Evolutionary conservation across 306 rosid species (phyloP).

Genomic region (Cucurbita argyrosperma): DNA sequence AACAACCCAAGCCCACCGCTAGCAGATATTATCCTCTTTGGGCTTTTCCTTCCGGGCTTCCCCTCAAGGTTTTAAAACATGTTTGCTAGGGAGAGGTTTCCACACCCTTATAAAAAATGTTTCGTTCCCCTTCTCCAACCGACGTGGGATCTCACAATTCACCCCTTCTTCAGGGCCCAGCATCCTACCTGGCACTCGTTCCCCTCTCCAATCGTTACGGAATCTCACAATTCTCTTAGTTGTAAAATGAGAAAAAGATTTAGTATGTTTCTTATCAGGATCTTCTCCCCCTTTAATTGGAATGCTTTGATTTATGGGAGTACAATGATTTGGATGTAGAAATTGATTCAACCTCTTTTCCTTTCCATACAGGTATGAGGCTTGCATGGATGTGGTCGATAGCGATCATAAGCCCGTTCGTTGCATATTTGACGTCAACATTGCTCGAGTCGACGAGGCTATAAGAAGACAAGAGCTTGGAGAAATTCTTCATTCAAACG

Average conservation of each 20-base stretch:
- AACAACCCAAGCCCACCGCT: no score
- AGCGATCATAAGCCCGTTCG: slow-evolving; percentile 99
- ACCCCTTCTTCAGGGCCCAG: no score
- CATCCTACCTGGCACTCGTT: no score
- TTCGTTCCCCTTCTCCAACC: no score
- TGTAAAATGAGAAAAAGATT: background rate
- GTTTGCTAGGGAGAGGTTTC: no score
- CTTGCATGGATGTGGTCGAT: slow-evolving; percentile 94
- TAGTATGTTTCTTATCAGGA: background rate
- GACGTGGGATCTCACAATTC: no score
- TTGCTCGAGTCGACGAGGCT: slow-evolving; percentile 87
- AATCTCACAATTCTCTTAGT: background rate
- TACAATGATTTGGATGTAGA: background rate
- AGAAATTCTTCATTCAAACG: slow-evolving; percentile 60
- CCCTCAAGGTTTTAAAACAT: no score
- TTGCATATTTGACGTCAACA: slow-evolving; percentile 60
- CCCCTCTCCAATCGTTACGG: no score
- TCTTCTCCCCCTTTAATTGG: background rate
- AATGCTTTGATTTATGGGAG: background rate
- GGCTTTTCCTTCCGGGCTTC: no score
- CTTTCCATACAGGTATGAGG: slow-evolving; percentile 59
- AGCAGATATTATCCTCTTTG: no score
- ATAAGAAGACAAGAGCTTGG: slow-evolving; percentile 82
- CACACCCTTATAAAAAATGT: no score
- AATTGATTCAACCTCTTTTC: slow-evolving; percentile 2